A percentile compares a stretch with the other conserved stretches of the same genome.
Conservation (phyloP, 805 yeast species). For the Suhomyces faveliae region DNA sequence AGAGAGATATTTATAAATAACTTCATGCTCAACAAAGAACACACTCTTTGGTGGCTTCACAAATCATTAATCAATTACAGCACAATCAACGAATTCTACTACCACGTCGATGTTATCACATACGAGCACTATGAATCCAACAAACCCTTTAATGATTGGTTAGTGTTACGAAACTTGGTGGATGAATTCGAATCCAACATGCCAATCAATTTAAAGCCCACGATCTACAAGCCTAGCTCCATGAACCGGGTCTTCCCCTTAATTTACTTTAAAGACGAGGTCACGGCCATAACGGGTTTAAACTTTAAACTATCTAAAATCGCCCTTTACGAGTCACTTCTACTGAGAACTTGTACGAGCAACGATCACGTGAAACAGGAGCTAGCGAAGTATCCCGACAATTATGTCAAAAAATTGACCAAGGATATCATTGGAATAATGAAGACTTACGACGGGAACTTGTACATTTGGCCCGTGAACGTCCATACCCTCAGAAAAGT, state of each 20-base stretch:
- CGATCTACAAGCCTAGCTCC: conserved; percentile 27
- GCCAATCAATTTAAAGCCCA: conserved; percentile 32
- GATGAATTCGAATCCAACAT: conserved; percentile 29
- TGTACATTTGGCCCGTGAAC: conserved; percentile 34
- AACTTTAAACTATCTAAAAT: conserved; percentile 31
- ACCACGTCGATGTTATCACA: conserved; percentile 25
- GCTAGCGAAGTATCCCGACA: conserved; percentile 22
- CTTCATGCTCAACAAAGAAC: conserved; percentile 12
- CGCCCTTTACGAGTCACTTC: conserved; percentile 28
- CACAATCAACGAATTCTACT: conserved; percentile 29
- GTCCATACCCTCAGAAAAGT: conserved; percentile 34
- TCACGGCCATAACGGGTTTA: conserved; percentile 31
- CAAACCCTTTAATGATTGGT: conserved; percentile 26
- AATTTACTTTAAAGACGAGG: conserved; percentile 35
- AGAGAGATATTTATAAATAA: conserved; percentile 3
- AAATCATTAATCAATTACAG: conserved; percentile 28
- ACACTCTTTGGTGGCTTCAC: conserved; percentile 38
- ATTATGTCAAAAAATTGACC: conserved; percentile 27
- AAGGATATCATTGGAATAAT: conserved; percentile 39
- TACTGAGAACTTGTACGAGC: conserved; percentile 17
- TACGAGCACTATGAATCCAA: conserved; percentile 25
- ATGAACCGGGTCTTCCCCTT: conserved; percentile 27
- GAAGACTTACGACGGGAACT: conserved; percentile 35
- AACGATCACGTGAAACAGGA: conserved; percentile 18
- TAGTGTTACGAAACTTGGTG: conserved; percentile 21